Conservation (phyloP, 805 yeast genomes). For the Wickerhamomyces canadensis region DNA sequence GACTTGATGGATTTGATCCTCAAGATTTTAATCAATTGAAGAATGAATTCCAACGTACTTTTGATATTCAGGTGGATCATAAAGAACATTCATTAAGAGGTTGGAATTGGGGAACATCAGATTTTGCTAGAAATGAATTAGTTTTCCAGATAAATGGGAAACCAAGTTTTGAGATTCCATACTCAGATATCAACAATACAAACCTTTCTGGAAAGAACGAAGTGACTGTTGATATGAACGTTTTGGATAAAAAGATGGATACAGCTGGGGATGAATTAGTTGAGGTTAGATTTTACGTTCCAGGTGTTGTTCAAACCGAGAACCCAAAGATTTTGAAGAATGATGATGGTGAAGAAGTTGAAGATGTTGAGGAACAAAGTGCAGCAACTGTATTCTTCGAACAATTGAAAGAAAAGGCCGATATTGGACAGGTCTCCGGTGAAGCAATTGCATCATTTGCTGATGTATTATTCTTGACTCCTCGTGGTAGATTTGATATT, state of each 20-base stretch:
- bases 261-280: conserved; percentile 93
- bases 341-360: conserved; percentile 30
- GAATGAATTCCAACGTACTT: conserved; percentile 75
- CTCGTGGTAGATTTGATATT: conserved; percentile 97
- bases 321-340: conserved; percentile 4
- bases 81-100: conserved; percentile 93
- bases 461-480: conserved; percentile 88
- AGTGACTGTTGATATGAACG: conserved; percentile 81
- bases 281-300: conserved; percentile 88
- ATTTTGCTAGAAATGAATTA: conserved; percentile 87
- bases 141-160: conserved; percentile 80
- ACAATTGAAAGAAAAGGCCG: conserved; percentile 86
- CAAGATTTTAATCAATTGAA: conserved; percentile 79
- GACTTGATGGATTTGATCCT: conserved; percentile 86
- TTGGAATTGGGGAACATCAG: conserved; percentile 98
- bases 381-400: conserved; percentile 88
- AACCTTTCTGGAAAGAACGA: conserved; percentile 90
- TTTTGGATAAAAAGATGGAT: conserved; percentile 44
- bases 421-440: conserved; percentile 90
- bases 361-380: conserved; percentile 41
- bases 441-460: conserved; percentile 91
- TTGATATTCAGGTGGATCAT: conserved; percentile 67
- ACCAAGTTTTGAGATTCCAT: conserved; percentile 91
- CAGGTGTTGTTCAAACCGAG: conserved; percentile 62
- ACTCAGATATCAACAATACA: conserved; percentile 70